phyloP scores from a whole-genome alignment of 2,329 filamentous ascomycete species.

The Fulvia fulva region DNA sequence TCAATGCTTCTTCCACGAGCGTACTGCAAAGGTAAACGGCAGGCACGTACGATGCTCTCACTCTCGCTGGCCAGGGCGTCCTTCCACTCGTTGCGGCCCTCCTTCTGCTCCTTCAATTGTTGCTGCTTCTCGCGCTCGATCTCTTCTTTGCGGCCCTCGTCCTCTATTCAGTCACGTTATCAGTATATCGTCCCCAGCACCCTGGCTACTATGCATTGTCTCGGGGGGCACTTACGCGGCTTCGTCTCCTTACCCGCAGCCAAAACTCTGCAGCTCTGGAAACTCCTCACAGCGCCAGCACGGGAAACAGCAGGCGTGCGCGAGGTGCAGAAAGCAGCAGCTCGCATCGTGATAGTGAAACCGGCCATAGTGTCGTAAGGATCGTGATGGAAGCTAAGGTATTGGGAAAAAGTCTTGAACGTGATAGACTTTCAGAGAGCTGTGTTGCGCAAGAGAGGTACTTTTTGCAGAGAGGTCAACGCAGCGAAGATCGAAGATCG shows the following conservation, averaged over 20 bases:
- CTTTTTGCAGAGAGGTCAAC: not conserved
- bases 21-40: not conserved
- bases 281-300: constrained; percentile 23
- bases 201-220: not conserved
- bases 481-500: constrained; percentile 1
- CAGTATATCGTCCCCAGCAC: not conserved
- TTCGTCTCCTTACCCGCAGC: constrained; percentile 43
- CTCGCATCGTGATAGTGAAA: not conserved
- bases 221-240: constrained; percentile 36
- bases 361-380: not conserved
- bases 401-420: not conserved
- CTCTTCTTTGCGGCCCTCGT: constrained; percentile 41
- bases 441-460: not conserved
- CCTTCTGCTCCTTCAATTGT: constrained; percentile 45
- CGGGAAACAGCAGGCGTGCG: not conserved
- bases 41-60: constrained; percentile 67
- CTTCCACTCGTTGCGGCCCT: constrained; percentile 71
- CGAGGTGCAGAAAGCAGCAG: not conserved
- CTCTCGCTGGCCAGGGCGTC: constrained; percentile 71
- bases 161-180: constrained; percentile 29
- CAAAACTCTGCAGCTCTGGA: constrained; percentile 37
- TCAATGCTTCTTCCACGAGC: not conserved
- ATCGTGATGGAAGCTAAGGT: not conserved
- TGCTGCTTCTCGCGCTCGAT: constrained; percentile 60
- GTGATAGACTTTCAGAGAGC: not conserved